Conservation (phyloP, 768 basidiomycete genomes). For the Cubamyces sp. region DNA sequence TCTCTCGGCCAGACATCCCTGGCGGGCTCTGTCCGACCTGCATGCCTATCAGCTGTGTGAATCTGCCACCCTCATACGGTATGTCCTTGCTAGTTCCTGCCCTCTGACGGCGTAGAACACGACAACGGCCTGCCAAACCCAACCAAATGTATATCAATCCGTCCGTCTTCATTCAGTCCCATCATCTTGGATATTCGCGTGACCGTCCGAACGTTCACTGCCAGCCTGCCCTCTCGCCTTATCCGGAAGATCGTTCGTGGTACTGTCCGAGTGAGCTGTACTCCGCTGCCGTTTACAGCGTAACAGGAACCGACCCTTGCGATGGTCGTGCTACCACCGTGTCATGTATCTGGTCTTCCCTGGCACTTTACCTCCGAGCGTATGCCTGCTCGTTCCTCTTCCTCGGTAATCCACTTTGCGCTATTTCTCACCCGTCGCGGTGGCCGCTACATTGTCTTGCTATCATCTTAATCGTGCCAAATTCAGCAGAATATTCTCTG, state of each 20-base stretch:
- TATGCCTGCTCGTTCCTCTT: slow-evolving; percentile 17
- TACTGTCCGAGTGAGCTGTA: slow-evolving; percentile 6
- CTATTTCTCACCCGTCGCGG: neutral
- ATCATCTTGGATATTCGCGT: slow-evolving; percentile 14
- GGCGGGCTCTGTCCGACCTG: slow-evolving; percentile 9
- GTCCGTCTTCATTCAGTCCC: slow-evolving; percentile 2
- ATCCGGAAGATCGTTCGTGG: slow-evolving; percentile 18
- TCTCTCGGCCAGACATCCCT: slow-evolving; percentile 13
- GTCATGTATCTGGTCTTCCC: slow-evolving; percentile 7
- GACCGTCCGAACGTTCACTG: neutral
- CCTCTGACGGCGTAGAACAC: neutral
- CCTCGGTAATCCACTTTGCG: slow-evolving; percentile 3
- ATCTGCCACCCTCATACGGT: neutral
- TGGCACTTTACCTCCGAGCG: slow-evolving; percentile 6
- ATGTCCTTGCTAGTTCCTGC: slow-evolving; percentile 3
- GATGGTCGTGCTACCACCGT: slow-evolving; percentile 27
- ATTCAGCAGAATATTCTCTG: slow-evolving; percentile 14
- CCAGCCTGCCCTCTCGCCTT: slow-evolving; percentile 7
- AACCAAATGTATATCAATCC: neutral
- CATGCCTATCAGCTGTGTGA: slow-evolving; percentile 14
- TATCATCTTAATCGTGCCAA: slow-evolving; percentile 11
- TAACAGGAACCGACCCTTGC: slow-evolving; percentile 13
- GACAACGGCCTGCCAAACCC: slow-evolving; percentile 9
- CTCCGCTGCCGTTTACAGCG: neutral
- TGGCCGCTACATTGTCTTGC: neutral